Conservation (phyloP, 2,329 filamentous ascomycete species). For the Fusarium concolor region DNA sequence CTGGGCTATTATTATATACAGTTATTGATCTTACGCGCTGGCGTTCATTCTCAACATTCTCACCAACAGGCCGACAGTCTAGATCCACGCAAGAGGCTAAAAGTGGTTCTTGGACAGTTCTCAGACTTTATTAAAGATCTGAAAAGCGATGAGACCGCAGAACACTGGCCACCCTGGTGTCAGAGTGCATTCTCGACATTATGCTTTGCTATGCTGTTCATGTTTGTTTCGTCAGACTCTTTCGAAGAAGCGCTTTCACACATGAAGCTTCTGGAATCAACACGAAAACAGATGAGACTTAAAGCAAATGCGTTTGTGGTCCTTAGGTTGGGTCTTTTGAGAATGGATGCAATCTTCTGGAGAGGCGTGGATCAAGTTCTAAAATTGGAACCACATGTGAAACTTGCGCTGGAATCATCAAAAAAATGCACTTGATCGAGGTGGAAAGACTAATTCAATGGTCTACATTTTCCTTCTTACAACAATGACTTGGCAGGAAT, state of each 20-base stretch:
- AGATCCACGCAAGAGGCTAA: background rate
- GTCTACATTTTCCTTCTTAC: background rate
- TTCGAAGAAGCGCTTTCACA: background rate
- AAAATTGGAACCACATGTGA: background rate
- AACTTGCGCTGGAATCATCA: background rate
- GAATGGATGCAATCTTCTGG: conserved; percentile 5
- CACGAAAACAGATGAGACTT: conserved; percentile 1
- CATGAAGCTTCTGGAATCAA: background rate
- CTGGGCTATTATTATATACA: background rate
- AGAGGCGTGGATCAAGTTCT: background rate
- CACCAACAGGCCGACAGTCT: accelerated
- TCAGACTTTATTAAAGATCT: background rate
- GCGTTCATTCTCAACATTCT: background rate
- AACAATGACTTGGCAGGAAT: background rate
- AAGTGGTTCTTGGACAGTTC: background rate
- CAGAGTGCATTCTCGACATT: conserved; percentile 3
- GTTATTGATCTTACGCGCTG: background rate
- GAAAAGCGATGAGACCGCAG: background rate
- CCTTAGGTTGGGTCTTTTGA: background rate
- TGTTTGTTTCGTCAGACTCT: background rate
- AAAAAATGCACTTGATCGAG: background rate
- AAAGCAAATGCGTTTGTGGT: background rate
- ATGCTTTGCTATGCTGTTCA: background rate
- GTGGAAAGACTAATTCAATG: too few species aligned
- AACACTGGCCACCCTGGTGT: background rate